phyloP scores from a whole-genome alignment of 140 eudicot species.

The Anethum foeniculum region DNA sequence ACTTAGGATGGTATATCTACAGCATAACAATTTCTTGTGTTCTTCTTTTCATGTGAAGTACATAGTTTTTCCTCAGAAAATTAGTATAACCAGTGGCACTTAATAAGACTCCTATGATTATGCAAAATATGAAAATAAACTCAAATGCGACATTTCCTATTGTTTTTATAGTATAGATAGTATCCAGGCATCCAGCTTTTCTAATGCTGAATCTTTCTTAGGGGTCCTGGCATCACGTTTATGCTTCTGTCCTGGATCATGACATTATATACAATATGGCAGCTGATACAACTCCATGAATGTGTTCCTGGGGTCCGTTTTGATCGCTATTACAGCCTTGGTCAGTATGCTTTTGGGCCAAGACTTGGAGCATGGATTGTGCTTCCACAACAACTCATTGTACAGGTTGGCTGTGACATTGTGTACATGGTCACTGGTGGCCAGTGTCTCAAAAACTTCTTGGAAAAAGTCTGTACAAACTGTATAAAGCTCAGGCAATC shows the following conservation, averaged over 20 bases:
- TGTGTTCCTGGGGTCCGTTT: constrained; percentile 60
- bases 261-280: constrained; percentile 79
- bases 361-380: constrained; percentile 82
- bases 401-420: constrained; percentile 73
- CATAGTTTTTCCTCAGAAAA: no score
- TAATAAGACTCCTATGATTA: not conserved
- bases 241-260: constrained; percentile 79
- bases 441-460: constrained; percentile 74
- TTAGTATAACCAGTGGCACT: no score
- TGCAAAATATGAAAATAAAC: not conserved
- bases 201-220: constrained; percentile 11
- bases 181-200: not conserved
- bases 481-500: constrained; percentile 57
- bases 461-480: constrained; percentile 58
- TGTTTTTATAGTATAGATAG: not conserved
- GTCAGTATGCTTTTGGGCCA: constrained; percentile 70
- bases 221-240: constrained; percentile 81
- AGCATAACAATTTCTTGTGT: not conserved
- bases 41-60: not conserved
- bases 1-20: constrained; percentile 68
- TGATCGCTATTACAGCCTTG: constrained; percentile 72
- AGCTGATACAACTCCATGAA: constrained; percentile 79
- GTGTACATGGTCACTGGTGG: constrained; percentile 99
- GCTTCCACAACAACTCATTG: constrained; percentile 87
- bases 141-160: not conserved